Evolutionary conservation across 352 stramenopile genomes (phyloP), one percentile per base, ranked within the genome.

Genomic region (Pythium guiyangense): DNA sequence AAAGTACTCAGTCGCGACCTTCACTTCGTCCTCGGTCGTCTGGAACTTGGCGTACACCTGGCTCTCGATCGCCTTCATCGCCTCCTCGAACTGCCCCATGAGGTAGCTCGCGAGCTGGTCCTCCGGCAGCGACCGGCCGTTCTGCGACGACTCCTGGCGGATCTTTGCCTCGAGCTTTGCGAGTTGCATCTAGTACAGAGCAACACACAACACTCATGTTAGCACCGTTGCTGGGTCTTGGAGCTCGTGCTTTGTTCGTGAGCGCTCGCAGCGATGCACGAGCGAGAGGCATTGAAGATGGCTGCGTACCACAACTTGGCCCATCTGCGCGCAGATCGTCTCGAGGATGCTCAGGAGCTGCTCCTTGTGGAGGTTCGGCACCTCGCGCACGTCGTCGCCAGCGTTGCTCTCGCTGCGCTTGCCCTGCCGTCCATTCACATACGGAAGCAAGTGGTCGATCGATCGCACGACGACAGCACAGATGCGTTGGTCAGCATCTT

Each of bases 1-100:
- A 62, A 89, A 95, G 73, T 91, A 95, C 74, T 95, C 85, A 43
- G 83, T 91, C 15, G 85, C 81, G 45, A 90, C 56, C 70, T 89
- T 90, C 37, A 95, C 85, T 52, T 95, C 83, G 55, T 92, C 83
- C 66, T 95, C 85, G 20, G 83, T 93, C 46, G 84, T 93, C 71
- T 92, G 83, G 70, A 90, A 90, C 69, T 95, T 93, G 66, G 77
- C 79, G 62, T 95, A 95, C 54, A 92, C 81, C 69, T 95, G 85
- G 59, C 78, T 79, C 67, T 95, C 85, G 54, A 95, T 93, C 25
- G 80, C 84, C 69, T 93, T 95, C 85, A 95, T 95, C 62, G 83
- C 84, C 61, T 95, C 83, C 52, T 95, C 85, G 51, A 95, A 95
- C 63, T 95, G 85, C 54, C 83, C 85, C 85, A 95, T 93, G 45